Evolutionary conservation across 2,329 filamentous ascomycete species (phyloP).

Genomic region (Colletotrichum sp.): DNA sequence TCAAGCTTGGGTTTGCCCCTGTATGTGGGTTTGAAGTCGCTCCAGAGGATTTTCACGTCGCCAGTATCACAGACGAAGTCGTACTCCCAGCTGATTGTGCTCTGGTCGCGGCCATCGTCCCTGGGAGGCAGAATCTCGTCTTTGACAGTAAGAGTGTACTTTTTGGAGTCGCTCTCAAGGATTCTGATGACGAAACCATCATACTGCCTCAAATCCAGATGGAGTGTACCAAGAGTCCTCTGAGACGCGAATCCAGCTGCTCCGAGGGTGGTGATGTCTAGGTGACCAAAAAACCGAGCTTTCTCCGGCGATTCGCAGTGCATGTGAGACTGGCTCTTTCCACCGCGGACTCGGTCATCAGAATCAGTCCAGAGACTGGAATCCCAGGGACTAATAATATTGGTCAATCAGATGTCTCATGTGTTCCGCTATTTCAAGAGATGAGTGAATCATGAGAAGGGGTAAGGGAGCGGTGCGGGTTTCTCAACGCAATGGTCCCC

Average conservation of each 20-base stretch:
- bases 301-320: slow-evolving; percentile 31
- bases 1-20: slow-evolving; percentile 70
- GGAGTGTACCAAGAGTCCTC: slow-evolving; percentile 63
- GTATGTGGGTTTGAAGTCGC: slow-evolving; percentile 73
- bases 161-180: slow-evolving; percentile 62
- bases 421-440: not conserved
- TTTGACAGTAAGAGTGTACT: slow-evolving; percentile 78
- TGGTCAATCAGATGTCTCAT: not conserved
- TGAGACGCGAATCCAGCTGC: slow-evolving; percentile 86
- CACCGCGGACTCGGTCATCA: slow-evolving; percentile 81
- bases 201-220: slow-evolving; percentile 69
- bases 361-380: slow-evolving; percentile 68
- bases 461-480: not conserved
- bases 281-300: slow-evolving; percentile 70
- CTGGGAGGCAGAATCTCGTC: slow-evolving; percentile 65
- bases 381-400: slow-evolving; percentile 58
- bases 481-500: not conserved
- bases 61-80: slow-evolving; percentile 57
- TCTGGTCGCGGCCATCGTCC: slow-evolving; percentile 72
- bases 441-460: not conserved
- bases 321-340: slow-evolving; percentile 65
- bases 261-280: slow-evolving; percentile 78
- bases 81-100: slow-evolving; percentile 76
- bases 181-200: slow-evolving; percentile 65
- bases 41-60: slow-evolving; percentile 66